Evolutionary conservation across 306 rosid genomes (phyloP), one percentile per base, ranked within the genome.

Genomic region (Cyclanthera cordifolia): DNA sequence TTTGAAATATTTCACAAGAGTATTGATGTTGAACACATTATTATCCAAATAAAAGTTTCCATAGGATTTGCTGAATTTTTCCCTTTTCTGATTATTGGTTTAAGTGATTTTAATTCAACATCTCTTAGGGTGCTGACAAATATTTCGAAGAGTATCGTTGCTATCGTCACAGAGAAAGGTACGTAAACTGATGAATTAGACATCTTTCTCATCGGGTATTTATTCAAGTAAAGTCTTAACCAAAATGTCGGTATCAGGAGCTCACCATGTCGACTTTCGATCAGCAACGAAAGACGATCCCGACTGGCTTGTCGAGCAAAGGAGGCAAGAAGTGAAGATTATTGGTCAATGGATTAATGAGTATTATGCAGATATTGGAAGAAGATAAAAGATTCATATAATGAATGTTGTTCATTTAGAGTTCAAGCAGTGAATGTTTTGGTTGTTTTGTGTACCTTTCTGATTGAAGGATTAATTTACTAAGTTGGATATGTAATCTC

Each of bases 261-360:
- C 60, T 8, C 60, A 69, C 17, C 58, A 50, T 41, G 27, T 69
- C 8, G 73, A 69, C 5, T 48, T 68, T 25, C 73, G 57, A 16
- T 30, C 73, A 69, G n/a, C 72, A 11, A 69, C 46, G 2, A 34
- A 16, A 32, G 47, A 49, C 23, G 73, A 69, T 13, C 73, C 61
- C 5, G 61, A 51, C 17, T 69, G 73, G 72, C 60, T 69, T 32
- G 25, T 69, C 25, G 45, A 47, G 57, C 72, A 69, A 46, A 69
- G 72, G 46, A 69, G 27, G 16, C 43, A n/a, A 49, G 72, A 69
- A 50, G 49, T 69, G 46, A 48, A 69, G 46, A 50, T 69, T 1
- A 69, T 69, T 50, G 39, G 6, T 30, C 27, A 19, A 50, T 69
- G 72, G 72, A 69, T 69, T 8, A 24, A 46, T 30, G 55, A 47